phyloP scores from a whole-genome alignment of 192 early-diverging fungal species.

The Lunasporangiospora selenospora region DNA sequence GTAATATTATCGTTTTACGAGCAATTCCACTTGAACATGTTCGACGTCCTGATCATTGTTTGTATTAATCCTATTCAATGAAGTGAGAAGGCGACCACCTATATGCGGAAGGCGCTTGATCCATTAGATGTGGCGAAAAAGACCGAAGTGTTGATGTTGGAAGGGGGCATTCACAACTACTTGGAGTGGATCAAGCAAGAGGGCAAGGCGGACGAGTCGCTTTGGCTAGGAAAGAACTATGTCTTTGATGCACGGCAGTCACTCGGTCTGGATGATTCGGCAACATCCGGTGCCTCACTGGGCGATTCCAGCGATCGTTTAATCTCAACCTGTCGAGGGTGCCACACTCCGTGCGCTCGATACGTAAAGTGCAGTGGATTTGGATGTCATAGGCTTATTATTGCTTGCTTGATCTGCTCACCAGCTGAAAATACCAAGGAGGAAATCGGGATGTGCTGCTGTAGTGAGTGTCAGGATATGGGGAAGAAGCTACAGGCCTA shows the following conservation, averaged over 20 bases:
- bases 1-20: conserved; percentile 1
- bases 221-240: conserved; percentile 74
- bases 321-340: conserved; percentile 50
- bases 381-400: conserved; percentile 61
- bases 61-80: not conserved
- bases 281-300: not conserved
- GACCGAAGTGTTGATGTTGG: conserved; percentile 65
- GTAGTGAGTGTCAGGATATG: conserved; percentile 47
- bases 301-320: conserved; percentile 1
- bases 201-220: conserved; percentile 18
- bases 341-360: conserved; percentile 44
- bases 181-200: conserved; percentile 67
- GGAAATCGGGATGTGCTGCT: conserved; percentile 45
- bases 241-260: conserved; percentile 76
- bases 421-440: conserved; percentile 6
- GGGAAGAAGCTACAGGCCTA: conserved; percentile 17
- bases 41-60: not conserved
- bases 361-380: conserved; percentile 58
- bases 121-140: conserved; percentile 9
- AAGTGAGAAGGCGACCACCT: conserved; percentile 67
- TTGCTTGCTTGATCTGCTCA: conserved; percentile 47
- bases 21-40: too few species aligned
- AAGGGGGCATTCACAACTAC: conserved; percentile 78
- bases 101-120: conserved; percentile 52
- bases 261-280: conserved; percentile 25